Base-by-base conservation (phyloP, 139 green algal genomes). In the Choricystis sp. region DNA sequence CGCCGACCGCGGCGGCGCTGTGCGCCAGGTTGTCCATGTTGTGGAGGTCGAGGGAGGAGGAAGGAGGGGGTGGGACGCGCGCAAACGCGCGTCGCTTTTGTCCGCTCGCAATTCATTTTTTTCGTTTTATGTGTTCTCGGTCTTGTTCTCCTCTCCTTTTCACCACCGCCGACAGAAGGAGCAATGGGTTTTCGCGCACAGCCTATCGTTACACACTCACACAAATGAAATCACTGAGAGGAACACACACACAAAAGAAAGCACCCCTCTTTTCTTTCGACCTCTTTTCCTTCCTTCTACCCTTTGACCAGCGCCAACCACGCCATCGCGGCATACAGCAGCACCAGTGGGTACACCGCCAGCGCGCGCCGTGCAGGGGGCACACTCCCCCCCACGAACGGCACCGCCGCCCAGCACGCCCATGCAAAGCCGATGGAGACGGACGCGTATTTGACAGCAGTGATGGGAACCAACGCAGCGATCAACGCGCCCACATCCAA, bases 261-360 rank as follows among this genome's bases (percentile, higher is more conserved):
- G 9, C 40, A 52, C 16, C 16, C 40, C 40, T 52, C 9, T 52
- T 52, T 52, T 52, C 40, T 52, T 16, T 52, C 40, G 9, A 9
- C 16, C 40, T 52, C 40, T 52, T 52, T 9, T 21, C 40, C 40
- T 16, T 16, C 40, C 40, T 52, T 9, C 76, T 83, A 21, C 16
- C 40, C 9, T 52, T 52, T 92, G 26, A 91, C 79, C n/a, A 94
- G 63, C 16, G 82, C 79, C 55, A 96, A 72, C 88, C 86, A 94
- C 25, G 77, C 85, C 26, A 94, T 75, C 4, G 72, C 84, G 0
- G 79, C 68, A 59, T 94, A 95, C 65, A 98, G 73, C 48, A 98
- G 78, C 66, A 93, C 72, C 19, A 98, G 78, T 1, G 92, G 92
- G 71, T 94, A 98, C 20, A 97, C 76, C 0, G 92, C 92, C 40